A percentile compares a stretch with the other conserved stretches of the same genome.
Evolutionary conservation across 2,329 filamentous ascomycete genomes (phyloP).

Genomic region (Chrysoporthe austroafricana): DNA sequence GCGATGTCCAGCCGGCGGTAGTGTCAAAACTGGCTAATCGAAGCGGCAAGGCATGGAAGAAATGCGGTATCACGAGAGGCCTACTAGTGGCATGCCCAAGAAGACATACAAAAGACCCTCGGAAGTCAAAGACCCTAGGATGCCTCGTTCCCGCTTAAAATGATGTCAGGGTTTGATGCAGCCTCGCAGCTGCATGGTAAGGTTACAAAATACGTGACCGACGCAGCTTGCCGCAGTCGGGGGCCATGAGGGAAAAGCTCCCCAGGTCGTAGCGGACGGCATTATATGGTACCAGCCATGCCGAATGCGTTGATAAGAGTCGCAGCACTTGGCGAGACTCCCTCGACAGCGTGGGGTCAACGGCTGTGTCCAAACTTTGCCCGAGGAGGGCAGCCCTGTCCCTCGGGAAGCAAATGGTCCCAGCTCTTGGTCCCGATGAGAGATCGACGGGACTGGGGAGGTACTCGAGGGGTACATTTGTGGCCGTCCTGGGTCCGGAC

Average conservation of each 20-base stretch:
- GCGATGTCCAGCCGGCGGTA: conserved; percentile 20
- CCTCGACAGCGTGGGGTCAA: conserved; percentile 10
- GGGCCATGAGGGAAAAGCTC: neutral
- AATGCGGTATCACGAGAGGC: conserved; percentile 1
- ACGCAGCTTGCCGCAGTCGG: conserved; percentile 4
- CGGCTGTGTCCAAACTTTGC: conserved; percentile 17
- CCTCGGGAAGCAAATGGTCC: conserved; percentile 24
- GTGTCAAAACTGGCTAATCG: conserved; percentile 17
- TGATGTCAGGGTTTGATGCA: conserved; percentile 11
- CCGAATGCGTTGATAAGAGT: conserved; percentile 8
- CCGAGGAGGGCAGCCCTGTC: conserved; percentile 19
- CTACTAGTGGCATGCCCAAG: neutral
- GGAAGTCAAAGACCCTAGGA: neutral
- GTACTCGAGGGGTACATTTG: conserved; percentile 24
- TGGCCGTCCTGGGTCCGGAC: conserved; percentile 1
- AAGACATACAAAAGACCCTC: neutral
- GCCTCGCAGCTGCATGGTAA: conserved; percentile 8
- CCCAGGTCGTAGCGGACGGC: neutral
- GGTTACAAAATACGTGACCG: conserved; percentile 1
- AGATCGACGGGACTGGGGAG: conserved; percentile 15
- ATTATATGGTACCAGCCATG: conserved; percentile 4
- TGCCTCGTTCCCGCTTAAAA: conserved; percentile 3
- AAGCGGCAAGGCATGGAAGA: conserved; percentile 14
- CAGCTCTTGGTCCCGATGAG: conserved; percentile 18
- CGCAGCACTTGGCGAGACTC: neutral